Conservation (phyloP, 2,329 filamentous ascomycete genomes). For the Microdochium bolleyi region DNA sequence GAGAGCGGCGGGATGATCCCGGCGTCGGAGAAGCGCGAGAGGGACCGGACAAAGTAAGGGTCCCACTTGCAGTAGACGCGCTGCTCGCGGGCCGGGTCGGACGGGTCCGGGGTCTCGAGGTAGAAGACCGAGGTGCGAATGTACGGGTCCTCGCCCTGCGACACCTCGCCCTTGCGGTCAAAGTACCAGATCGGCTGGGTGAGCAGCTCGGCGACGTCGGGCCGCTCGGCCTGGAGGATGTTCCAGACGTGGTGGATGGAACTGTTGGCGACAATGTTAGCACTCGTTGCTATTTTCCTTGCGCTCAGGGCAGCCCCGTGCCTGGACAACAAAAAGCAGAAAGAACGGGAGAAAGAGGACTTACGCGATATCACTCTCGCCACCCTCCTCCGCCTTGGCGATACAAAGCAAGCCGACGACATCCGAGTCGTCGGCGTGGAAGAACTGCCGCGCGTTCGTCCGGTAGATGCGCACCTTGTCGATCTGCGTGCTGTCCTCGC, state of each 20-base stretch:
- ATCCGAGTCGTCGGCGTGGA: constrained; percentile 78
- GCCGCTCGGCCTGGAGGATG: constrained; percentile 62
- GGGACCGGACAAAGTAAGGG: constrained; percentile 75
- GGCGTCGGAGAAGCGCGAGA: constrained; percentile 64
- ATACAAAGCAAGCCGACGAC: constrained; percentile 79
- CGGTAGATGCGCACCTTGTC: constrained; percentile 86
- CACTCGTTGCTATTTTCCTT: not conserved
- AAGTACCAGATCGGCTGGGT: constrained; percentile 84
- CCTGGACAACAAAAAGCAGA: too few species aligned
- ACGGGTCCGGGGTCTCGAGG: constrained; percentile 48
- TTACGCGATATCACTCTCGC: constrained; percentile 72
- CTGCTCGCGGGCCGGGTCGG: constrained; percentile 40
- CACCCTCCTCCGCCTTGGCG: constrained; percentile 68
- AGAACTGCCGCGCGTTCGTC: constrained; percentile 78
- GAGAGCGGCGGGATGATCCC: constrained; percentile 69
- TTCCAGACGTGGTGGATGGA: constrained; percentile 76
- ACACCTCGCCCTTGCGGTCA: constrained; percentile 81
- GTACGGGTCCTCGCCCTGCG: constrained; percentile 65
- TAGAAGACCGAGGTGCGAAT: constrained; percentile 69
- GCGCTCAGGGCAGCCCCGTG: not conserved
- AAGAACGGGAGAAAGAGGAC: not conserved
- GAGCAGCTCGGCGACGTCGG: constrained; percentile 69
- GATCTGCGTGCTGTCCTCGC: constrained; percentile 72
- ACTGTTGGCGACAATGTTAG: not conserved
- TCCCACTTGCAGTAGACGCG: constrained; percentile 82